These are phyloP conservation scores for Ambrosiella cleistominuta DNA, from an alignment of 2,329 filamentous ascomycete species.

Conservation along the genomic window DNA sequence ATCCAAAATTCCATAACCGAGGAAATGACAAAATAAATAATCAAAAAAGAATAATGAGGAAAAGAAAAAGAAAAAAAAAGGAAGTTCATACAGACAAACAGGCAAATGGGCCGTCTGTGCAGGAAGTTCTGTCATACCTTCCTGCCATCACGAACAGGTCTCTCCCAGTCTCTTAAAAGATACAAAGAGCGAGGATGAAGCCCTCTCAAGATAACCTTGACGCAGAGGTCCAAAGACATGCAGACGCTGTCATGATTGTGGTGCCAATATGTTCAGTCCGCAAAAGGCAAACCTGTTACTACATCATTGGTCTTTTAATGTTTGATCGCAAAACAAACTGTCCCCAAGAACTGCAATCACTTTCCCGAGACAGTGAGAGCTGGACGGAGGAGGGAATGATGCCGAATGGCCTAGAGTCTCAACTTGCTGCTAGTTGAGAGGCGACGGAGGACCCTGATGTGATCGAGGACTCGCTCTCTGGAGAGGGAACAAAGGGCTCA, in stretches of 20 bases:
- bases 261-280: too few species aligned
- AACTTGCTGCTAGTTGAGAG: not conserved
- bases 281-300: too few species aligned
- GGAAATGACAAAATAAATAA: not conserved
- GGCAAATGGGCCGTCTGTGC: not conserved
- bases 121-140: not conserved
- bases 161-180: not conserved
- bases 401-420: too few species aligned
- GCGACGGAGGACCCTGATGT: not conserved
- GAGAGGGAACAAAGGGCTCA: constrained; percentile 20
- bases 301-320: too few species aligned
- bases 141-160: not conserved
- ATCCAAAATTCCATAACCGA: not conserved
- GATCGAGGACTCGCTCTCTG: not conserved
- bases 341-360: too few species aligned
- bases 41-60: not conserved
- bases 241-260: too few species aligned
- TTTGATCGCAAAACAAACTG: too few species aligned
- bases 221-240: too few species aligned
- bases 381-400: too few species aligned
- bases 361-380: too few species aligned
- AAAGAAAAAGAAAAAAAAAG: not conserved
- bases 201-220: too few species aligned
- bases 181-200: too few species aligned
- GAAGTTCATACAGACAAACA: not conserved